These are phyloP conservation scores for Corymbia citriodora DNA, from an alignment of 441 rosid species.

Conservation along the genomic window DNA sequence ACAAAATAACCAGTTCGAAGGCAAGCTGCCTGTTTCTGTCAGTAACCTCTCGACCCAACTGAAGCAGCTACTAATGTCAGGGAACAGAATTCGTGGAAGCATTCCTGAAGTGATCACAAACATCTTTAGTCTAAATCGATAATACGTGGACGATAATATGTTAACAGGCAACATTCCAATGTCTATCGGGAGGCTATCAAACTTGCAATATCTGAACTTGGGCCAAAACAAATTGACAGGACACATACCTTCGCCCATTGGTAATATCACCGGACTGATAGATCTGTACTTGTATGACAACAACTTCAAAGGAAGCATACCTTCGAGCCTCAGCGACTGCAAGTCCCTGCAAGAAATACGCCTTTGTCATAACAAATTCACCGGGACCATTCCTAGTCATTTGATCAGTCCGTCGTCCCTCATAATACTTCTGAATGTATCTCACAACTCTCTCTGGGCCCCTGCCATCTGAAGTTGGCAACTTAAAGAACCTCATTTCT, in stretches of 20 bases:
- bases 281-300: neutral
- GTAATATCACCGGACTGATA: neutral
- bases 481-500: neutral
- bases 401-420: neutral
- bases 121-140: neutral
- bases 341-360: neutral
- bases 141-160: neutral
- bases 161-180: conserved; percentile 3
- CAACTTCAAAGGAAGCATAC: neutral
- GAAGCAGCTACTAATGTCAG: neutral
- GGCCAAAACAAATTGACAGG: neutral
- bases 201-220: neutral
- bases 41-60: conserved; percentile 22
- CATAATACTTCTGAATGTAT: neutral
- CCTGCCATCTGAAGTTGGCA: conserved; percentile 2
- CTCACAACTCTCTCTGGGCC: neutral
- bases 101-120: conserved; percentile 7
- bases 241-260: neutral
- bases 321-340: neutral
- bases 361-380: neutral
- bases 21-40: conserved; percentile 17
- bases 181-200: neutral
- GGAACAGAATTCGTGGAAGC: conserved; percentile 4
- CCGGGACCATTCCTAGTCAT: conserved; percentile 1
- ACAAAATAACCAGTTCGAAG: conserved; percentile 13